phyloP scores from a whole-genome alignment of 345 rosid genomes.

The Hypericum perforatum region DNA sequence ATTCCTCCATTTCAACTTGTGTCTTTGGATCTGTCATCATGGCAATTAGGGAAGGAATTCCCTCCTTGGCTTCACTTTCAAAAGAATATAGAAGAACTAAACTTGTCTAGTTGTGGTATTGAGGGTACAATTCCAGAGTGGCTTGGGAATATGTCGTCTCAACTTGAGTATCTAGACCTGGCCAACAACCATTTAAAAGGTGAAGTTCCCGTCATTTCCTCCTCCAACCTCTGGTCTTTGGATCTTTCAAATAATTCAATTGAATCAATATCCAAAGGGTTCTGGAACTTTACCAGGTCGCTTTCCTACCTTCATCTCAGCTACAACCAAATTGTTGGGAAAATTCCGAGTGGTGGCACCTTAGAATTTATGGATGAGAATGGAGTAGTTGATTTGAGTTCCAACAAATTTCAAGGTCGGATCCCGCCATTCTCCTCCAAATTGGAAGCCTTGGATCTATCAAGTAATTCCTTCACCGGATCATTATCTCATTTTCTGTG shows the following conservation, averaged over 20 bases:
- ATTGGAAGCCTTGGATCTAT: conserved; percentile 11
- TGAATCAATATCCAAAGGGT: too few relatives aligned
- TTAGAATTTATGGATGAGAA: neutral
- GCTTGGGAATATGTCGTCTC: conserved; percentile 15
- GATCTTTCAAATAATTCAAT: too few relatives aligned
- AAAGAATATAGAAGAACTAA: conserved; percentile 6
- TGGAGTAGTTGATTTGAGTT: conserved; percentile 9
- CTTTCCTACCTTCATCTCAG: too few relatives aligned
- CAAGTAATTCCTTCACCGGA: conserved; percentile 19
- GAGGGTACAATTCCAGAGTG: conserved; percentile 14
- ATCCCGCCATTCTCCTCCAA: conserved; percentile 9
- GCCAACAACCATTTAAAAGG: conserved; percentile 12
- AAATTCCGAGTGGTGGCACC: neutral
- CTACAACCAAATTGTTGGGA: conserved; percentile 1
- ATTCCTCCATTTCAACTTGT: neutral
- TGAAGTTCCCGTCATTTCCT: too few relatives aligned
- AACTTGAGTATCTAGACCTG: neutral
- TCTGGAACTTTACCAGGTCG: too few relatives aligned
- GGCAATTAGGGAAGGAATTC: conserved; percentile 20
- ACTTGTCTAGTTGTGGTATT: conserved; percentile 15
- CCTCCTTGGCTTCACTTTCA: conserved; percentile 17
- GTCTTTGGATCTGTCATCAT: conserved; percentile 1
- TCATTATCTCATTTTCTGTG: conserved; percentile 14
- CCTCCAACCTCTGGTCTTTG: too few relatives aligned
- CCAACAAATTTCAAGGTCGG: conserved; percentile 13